Percentiles rank a stretch among this genome's conserved stretches.
Evolutionary conservation across 345 rosid genomes (phyloP).

Genomic region (Salix suchowensis): DNA sequence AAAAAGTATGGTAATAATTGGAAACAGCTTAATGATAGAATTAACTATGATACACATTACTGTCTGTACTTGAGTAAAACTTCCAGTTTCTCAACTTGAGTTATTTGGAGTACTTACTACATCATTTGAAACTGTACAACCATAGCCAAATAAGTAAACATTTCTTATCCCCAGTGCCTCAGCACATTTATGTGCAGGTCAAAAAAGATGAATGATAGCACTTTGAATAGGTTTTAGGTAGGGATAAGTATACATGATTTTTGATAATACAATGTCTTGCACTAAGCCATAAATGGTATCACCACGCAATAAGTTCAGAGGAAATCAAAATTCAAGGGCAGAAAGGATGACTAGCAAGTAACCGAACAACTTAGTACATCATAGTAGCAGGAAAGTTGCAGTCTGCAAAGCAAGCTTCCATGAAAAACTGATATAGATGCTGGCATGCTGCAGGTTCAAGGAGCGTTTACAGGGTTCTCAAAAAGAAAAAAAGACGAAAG

Average conservation of each 20-base stretch:
- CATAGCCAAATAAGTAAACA: too few relatives aligned
- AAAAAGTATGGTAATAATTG: not conserved
- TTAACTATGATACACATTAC: not conserved
- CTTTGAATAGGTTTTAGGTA: not conserved
- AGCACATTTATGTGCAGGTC: not conserved
- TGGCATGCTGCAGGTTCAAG: not conserved
- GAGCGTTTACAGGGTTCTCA: too few relatives aligned
- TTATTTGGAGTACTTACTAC: not conserved
- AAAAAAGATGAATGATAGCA: not conserved
- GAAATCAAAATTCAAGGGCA: not conserved
- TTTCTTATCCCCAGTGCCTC: not conserved
- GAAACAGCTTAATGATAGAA: not conserved
- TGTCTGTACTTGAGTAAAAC: not conserved
- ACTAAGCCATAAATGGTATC: not conserved
- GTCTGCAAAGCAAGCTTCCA: not conserved
- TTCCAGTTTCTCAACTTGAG: not conserved
- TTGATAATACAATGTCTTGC: not conserved
- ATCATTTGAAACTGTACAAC: not conserved
- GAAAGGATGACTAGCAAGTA: not conserved
- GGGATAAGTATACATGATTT: not conserved
- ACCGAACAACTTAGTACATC: not conserved
- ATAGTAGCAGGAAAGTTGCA: not conserved
- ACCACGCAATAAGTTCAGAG: not conserved
- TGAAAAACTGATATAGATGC: not conserved
- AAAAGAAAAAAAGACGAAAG: too few relatives aligned